A percentile compares a stretch with the other conserved stretches of the same genome.
Conservation (phyloP, 352 stramenopile species). For the Phytophthora citricola region DNA sequence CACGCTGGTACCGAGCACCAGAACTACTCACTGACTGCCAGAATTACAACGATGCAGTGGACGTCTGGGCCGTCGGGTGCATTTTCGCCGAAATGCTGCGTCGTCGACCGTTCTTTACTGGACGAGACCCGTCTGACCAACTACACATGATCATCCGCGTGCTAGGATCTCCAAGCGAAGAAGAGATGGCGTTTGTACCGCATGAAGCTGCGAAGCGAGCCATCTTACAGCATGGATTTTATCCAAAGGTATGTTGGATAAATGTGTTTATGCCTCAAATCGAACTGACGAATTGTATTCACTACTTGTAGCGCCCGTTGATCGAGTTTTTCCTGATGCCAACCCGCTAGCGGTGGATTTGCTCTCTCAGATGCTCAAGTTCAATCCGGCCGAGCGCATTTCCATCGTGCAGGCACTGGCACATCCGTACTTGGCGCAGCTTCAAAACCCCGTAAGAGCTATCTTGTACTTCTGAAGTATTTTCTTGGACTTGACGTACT, state of each 20-base stretch:
- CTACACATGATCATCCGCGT: conserved; percentile 88
- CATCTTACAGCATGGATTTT: conserved; percentile 85
- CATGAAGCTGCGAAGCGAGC: conserved; percentile 90
- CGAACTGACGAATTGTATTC: neutral
- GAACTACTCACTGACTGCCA: conserved; percentile 92
- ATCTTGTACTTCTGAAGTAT: neutral
- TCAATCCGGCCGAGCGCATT: conserved; percentile 95
- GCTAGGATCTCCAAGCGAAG: conserved; percentile 94
- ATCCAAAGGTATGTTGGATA: conserved; percentile 64
- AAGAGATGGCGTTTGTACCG: conserved; percentile 98
- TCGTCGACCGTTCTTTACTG: conserved; percentile 93
- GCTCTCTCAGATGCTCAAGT: conserved; percentile 92
- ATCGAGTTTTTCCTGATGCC: conserved; percentile 87
- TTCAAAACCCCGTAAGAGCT: conserved; percentile 87
- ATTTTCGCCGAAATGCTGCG: conserved; percentile 99
- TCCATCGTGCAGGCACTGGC: conserved; percentile 91
- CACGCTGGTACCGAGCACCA: conserved; percentile 91
- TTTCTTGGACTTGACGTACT: conserved; percentile 3
- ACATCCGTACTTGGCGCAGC: conserved; percentile 90
- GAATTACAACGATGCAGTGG: conserved; percentile 97
- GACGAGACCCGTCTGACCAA: conserved; percentile 82
- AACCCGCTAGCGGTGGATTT: conserved; percentile 88
- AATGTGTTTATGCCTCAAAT: neutral
- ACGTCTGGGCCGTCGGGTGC: conserved; percentile 97
- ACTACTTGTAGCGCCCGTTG: conserved; percentile 56